Evolutionary conservation across 2,329 filamentous ascomycete genomes (phyloP), one percentile per base, ranked within the genome.

Genomic region (Trichoderma sp.): DNA sequence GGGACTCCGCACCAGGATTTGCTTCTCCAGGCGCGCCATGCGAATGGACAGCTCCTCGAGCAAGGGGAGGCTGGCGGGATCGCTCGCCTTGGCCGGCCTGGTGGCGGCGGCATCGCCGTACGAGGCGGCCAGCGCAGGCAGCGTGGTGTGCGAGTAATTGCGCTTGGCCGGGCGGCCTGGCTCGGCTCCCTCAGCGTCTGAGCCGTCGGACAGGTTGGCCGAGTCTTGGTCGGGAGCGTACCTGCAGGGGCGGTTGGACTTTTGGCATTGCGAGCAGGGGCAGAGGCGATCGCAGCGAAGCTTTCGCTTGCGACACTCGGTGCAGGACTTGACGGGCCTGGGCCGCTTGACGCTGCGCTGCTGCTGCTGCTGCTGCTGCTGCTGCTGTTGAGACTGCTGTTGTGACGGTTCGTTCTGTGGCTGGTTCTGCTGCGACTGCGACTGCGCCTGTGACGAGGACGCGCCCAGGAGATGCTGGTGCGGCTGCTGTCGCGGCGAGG

Each of bases 221-320:
- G 75, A 76, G 62, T 82, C 81, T 39, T 82, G 79, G 64, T 83
- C 81, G 21, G 81, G 77, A 26, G 82, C 77, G 69, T 86, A 86
- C 68, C 78, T 82, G 75, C 84, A 86, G 45, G 74, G 71, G 43
- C 83, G 82, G 68, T 79, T 80, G n/a, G 83, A 83, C 72, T 84
- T 85, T 58, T 83, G 82, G 71, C 85, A 87, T 71, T 86, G 84
- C 6, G 82, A 82, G 69, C 85, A 87, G 4, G 83, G 83, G 50
- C 79, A 77, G n/a, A 80, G 76, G 51, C 85, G 80, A 72, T 87
- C 83, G 73, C 85, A 87, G 66, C 80, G 79, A 5, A 85, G 74
- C 72, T 85, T 87, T 69, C 85, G 79, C 72, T 85, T 85, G 63
- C 85, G 79, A 69, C 85, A 85, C 69, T 84, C 82, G 65, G 81